These are phyloP conservation scores for Trichothecium sympodiale DNA, from an alignment of 2,329 filamentous ascomycete genomes.

Conservation along the genomic window DNA sequence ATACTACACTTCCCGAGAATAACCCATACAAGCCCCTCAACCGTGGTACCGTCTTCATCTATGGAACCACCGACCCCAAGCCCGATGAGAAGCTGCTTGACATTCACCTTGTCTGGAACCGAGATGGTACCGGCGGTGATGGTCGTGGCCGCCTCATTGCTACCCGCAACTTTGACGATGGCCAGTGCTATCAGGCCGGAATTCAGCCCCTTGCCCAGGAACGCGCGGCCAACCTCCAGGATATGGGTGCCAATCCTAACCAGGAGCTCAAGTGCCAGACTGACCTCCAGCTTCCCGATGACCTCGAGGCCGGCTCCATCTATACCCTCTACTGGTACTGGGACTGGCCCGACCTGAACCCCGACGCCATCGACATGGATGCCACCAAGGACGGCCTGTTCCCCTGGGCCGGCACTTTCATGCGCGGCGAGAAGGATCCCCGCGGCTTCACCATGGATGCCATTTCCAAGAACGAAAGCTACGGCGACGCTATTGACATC, in stretches of 20 bases:
- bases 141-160: slow-evolving; percentile 64
- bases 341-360: slow-evolving; percentile 68
- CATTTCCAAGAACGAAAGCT: slow-evolving; percentile 28
- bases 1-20: slow-evolving; percentile 50
- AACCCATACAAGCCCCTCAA: slow-evolving; percentile 50
- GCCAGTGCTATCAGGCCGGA: slow-evolving; percentile 69
- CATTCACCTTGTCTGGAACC: slow-evolving; percentile 69
- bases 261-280: slow-evolving; percentile 68
- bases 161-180: slow-evolving; percentile 77
- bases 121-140: slow-evolving; percentile 71
- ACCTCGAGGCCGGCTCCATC: slow-evolving; percentile 47
- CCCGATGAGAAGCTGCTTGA: slow-evolving; percentile 39
- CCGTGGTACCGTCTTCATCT: slow-evolving; percentile 63
- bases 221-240: slow-evolving; percentile 46
- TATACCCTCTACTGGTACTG: slow-evolving; percentile 94
- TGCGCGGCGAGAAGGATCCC: slow-evolving; percentile 24
- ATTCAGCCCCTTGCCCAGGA: slow-evolving; percentile 33
- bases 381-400: slow-evolving; percentile 28
- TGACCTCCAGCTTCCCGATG: slow-evolving; percentile 62
- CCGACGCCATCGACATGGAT: slow-evolving; percentile 26
- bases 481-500: slow-evolving; percentile 28
- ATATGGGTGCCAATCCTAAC: slow-evolving; percentile 40
- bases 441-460: slow-evolving; percentile 22
- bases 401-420: slow-evolving; percentile 28
- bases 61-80: slow-evolving; percentile 54